Percentiles rank a stretch among this genome's conserved stretches.
Conservation (phyloP, 2,329 filamentous ascomycete species). For the Penicillium sp. region DNA sequence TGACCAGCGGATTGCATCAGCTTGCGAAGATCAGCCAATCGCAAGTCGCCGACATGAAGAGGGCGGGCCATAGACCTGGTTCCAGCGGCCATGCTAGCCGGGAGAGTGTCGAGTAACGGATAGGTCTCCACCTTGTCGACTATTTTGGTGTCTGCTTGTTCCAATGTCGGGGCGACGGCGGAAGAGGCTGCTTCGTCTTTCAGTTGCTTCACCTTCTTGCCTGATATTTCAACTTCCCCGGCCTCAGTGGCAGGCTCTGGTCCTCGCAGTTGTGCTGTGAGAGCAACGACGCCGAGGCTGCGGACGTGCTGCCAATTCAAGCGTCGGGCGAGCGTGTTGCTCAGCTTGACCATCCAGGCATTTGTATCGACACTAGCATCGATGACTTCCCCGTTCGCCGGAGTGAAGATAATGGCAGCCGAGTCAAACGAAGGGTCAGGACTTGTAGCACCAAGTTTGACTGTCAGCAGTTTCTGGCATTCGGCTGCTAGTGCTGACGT, state of each 20-base stretch:
- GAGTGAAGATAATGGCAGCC: slow-evolving; percentile 74
- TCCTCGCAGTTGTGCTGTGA: slow-evolving; percentile 70
- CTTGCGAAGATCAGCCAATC: slow-evolving; percentile 81
- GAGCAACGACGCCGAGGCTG: slow-evolving; percentile 84
- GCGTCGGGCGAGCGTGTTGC: slow-evolving; percentile 76
- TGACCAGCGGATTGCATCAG: slow-evolving; percentile 80
- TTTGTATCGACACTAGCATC: slow-evolving; percentile 97
- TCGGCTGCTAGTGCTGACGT: slow-evolving; percentile 75
- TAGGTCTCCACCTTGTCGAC: slow-evolving; percentile 33
- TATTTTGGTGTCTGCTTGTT: slow-evolving; percentile 7
- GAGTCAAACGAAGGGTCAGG: slow-evolving; percentile 43
- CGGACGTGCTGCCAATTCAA: slow-evolving; percentile 94
- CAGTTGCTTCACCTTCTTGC: slow-evolving; percentile 53
- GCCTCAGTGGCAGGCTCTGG: slow-evolving; percentile 38
- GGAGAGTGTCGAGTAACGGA: slow-evolving; percentile 60
- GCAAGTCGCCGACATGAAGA: slow-evolving; percentile 88
- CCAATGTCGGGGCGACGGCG: slow-evolving; percentile 21
- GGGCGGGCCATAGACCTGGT: slow-evolving; percentile 77
- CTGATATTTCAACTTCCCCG: slow-evolving; percentile 35
- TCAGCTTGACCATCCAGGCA: slow-evolving; percentile 91
- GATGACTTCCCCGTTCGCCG: slow-evolving; percentile 67
- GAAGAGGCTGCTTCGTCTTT: slow-evolving; percentile 45
- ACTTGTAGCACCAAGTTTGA: slow-evolving; percentile 37
- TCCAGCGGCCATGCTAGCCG: slow-evolving; percentile 63
- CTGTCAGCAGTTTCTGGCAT: slow-evolving; percentile 65